Conservation (phyloP, 192 early-diverging fungal species). For the Chytriomyces sp. region DNA sequence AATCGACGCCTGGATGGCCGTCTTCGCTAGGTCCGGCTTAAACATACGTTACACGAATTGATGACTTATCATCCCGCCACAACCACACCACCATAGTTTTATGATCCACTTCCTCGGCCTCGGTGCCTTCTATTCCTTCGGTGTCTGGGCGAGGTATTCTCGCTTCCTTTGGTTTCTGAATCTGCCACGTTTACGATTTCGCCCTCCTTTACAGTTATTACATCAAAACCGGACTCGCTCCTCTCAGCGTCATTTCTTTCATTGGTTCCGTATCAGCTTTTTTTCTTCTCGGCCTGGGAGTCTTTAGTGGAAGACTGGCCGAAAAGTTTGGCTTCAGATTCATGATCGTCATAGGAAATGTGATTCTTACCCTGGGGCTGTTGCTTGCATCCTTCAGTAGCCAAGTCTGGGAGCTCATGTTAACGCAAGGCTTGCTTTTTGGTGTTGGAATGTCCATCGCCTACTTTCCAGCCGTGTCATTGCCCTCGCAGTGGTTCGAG, state of each 20-base stretch:
- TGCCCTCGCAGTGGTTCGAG: conserved; percentile 70
- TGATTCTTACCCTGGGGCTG: conserved; percentile 36
- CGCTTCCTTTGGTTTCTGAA: neutral
- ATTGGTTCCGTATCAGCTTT: conserved; percentile 34
- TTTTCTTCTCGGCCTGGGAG: conserved; percentile 34
- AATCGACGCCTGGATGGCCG: conserved; percentile 43
- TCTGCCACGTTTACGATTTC: neutral
- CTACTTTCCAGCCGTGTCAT: conserved; percentile 61
- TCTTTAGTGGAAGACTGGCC: conserved; percentile 31
- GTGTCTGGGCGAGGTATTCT: neutral
- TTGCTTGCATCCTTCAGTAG: conserved; percentile 18
- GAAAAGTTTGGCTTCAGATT: conserved; percentile 49
- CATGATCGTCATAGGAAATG: conserved; percentile 46
- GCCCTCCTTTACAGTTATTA: neutral
- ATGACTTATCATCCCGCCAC: no score
- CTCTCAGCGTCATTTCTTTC: conserved; percentile 26
- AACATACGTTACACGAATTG: conserved; percentile 34
- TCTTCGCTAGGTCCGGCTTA: conserved; percentile 42
- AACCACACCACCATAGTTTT: no score
- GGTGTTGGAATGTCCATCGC: conserved; percentile 69
- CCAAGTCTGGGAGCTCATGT: conserved; percentile 67
- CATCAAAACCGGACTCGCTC: conserved; percentile 8
- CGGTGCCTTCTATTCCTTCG: neutral
- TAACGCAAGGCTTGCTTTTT: conserved; percentile 72
- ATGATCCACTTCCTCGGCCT: neutral